Base-by-base conservation (phyloP, 2,329 filamentous ascomycete species). In the Alternaria ethzedia region DNA sequence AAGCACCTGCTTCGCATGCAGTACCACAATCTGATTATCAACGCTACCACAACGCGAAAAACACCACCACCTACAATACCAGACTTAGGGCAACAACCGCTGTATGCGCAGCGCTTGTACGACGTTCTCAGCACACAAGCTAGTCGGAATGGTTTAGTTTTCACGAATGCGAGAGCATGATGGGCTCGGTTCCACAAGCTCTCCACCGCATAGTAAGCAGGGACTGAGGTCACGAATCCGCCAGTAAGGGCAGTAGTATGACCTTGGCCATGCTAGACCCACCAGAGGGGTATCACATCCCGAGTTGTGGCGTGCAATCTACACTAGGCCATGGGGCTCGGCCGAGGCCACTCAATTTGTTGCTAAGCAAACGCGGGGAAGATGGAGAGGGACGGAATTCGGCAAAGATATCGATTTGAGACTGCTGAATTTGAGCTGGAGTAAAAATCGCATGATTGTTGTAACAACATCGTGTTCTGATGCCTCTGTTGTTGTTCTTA, bases 341-440 rank as follows among this genome's bases (percentile, higher is more conserved):
- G 52, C 36, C 36, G 52, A 55, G 52, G 52, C 10, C 9, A 17
- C 4, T 21, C 5, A 20, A 21, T 25, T 44, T 55, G 23, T 21
- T 55, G 23, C 23, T 55, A 44, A 46, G 21, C 52, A 55, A 46
- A 45, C 21, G 52, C 32, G 36, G 52, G 52, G 52, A 46, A 55
- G 52, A 55, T 55, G 52, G 36, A 28, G 36, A 55, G n/a, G 45
- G 43, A 30, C 23, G 17, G 21, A 55, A 28, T 17, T 8, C 20
- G 8, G 46, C 25, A 41, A 13, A 12, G 9, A 36, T n/a, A 25
- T 54, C 20, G 28, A 55, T 36, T 43, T 28, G 20, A 36, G 8
- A 21, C 21, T 41, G 49, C 20, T 25, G 32, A 7, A 36, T 9
- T 41, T 3, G 3, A 25, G 15, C n/a, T 23, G 15, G 6, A 52